Conservation (phyloP, 2,329 filamentous ascomycete genomes). For the Cladobotryum mycophilum region DNA sequence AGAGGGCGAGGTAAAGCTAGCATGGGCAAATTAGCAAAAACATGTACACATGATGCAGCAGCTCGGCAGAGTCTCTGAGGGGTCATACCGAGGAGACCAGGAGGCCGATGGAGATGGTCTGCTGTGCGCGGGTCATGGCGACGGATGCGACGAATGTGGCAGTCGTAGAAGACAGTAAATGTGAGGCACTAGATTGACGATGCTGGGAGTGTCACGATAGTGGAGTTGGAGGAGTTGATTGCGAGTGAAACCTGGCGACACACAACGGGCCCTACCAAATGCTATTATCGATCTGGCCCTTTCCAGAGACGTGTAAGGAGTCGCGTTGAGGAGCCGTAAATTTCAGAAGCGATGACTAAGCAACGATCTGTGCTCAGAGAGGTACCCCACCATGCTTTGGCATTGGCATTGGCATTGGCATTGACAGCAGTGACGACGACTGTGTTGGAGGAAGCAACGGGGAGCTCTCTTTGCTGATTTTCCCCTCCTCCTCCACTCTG, state of each 20-base stretch:
- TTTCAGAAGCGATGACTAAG: conserved; percentile 7
- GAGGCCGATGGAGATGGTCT: conserved; percentile 82
- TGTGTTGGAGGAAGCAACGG: no score
- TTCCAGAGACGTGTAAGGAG: conserved; percentile 6
- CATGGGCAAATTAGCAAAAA: neutral
- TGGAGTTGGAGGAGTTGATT: neutral
- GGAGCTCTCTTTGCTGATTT: neutral
- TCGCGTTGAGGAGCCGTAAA: conserved; percentile 6
- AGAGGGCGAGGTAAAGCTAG: conserved; percentile 83
- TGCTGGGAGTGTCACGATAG: neutral
- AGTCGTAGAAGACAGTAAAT: no score
- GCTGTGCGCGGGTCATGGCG: conserved; percentile 88
- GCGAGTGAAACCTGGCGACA: no score
- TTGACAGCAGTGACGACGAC: neutral
- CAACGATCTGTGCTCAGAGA: neutral
- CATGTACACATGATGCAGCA: conserved; percentile 5
- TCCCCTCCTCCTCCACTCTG: neutral
- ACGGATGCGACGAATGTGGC: neutral
- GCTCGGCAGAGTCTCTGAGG: neutral
- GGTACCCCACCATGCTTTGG: neutral
- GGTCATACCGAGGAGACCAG: conserved; percentile 75
- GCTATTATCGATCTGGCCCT: neutral
- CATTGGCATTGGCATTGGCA: neutral
- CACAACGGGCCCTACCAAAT: no score
- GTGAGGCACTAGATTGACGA: neutral